Evolutionary conservation across 2,329 filamentous ascomycete genomes (phyloP).

Genomic region (Colletotrichum caudatum): DNA sequence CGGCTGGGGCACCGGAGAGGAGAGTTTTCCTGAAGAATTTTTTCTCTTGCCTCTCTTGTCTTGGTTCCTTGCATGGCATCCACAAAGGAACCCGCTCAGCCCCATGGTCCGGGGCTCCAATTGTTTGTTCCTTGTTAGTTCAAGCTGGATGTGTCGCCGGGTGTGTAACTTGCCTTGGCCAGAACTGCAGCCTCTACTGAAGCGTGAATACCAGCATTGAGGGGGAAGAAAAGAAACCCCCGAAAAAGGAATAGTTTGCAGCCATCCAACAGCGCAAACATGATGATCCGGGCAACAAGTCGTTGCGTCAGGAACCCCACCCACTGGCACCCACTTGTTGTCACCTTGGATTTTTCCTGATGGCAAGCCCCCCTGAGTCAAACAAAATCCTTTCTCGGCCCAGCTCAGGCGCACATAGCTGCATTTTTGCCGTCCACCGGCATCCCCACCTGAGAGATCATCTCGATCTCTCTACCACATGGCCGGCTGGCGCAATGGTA

Average conservation of each 20-base stretch:
- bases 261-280: not conserved
- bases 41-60: not conserved
- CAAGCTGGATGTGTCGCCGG: conserved; percentile 10
- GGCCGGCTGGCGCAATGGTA: conserved; percentile 42
- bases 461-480: no score
- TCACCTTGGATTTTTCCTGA: not conserved
- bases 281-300: conserved; percentile 7
- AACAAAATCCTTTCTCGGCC: not conserved
- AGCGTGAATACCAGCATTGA: not conserved
- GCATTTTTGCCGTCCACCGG: accelerated
- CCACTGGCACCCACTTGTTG: not conserved
- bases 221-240: not conserved
- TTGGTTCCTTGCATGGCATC: not conserved
- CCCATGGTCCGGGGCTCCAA: conserved; percentile 13
- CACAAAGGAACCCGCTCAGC: conserved; percentile 15
- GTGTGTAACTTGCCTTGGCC: not conserved
- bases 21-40: conserved; percentile 18
- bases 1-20: conserved; percentile 5
- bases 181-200: not conserved
- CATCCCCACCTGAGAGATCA: not conserved
- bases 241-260: not conserved
- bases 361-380: not conserved
- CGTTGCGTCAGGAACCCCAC: conserved; percentile 18
- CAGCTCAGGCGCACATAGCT: not conserved
- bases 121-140: not conserved